Conservation (phyloP, 352 stramenopile species). For the Pythium utonaiense region DNA sequence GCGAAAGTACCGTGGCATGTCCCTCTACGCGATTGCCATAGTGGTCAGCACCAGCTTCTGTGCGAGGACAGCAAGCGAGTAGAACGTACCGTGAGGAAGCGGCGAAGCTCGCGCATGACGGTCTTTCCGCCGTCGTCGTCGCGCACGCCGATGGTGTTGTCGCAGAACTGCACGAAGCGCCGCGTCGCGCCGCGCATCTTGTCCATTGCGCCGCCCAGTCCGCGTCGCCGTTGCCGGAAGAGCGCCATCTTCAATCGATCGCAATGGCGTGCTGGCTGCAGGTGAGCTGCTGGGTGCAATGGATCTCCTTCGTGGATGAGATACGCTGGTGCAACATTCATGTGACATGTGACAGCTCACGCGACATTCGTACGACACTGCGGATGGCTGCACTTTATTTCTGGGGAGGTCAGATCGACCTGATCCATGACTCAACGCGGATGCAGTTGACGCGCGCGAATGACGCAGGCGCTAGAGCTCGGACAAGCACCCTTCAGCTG, state of each 20-base stretch:
- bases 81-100: constrained; percentile 17
- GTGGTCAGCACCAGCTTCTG: no score
- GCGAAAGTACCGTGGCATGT: constrained; percentile 25
- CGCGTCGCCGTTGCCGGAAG: constrained; percentile 14
- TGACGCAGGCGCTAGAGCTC: not conserved
- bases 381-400: not conserved
- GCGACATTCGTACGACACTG: constrained; percentile 15
- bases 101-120: constrained; percentile 20
- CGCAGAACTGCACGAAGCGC: constrained; percentile 21
- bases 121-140: constrained; percentile 18
- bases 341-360: not conserved
- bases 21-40: no score
- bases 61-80: not conserved
- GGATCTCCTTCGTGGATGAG: not conserved
- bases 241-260: constrained; percentile 9
- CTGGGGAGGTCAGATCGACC: constrained; percentile 10
- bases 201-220: constrained; percentile 15
- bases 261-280: no score
- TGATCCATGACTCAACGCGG: constrained; percentile 5
- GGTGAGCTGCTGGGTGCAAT: not conserved
- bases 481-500: not conserved
- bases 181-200: constrained; percentile 18
- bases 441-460: not conserved
- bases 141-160: constrained; percentile 22
- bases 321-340: not conserved